Evolutionary conservation across 23 red algal genomes (phyloP), one percentile per base, ranked within the genome.

Genomic region (Gracilaria domingensis): DNA sequence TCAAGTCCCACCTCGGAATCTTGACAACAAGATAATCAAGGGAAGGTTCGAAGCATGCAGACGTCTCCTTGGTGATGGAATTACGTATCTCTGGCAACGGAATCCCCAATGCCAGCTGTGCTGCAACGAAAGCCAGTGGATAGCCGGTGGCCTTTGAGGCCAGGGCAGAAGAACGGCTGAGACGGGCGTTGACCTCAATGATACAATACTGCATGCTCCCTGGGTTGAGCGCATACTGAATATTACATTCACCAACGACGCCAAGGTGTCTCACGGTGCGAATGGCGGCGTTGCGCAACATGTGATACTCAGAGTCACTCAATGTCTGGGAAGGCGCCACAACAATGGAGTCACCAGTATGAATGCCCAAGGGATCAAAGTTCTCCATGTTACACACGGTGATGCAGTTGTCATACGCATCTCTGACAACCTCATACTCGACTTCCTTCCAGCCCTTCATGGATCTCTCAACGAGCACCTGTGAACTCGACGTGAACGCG

Each of bases 371-470:
- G 2, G 97, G 94, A 80, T 99, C 97, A 85, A 99, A 99, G 81
- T 99, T 99, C 83, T 99, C 97, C 97, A 99, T 99, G 83, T 99
- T 99, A 84, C 97, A 99, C 59, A 99, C 97, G 50, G 97, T 99
- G 25, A 99, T 95, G 85, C 97, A 99, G 60, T 99, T 96, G 80
- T 96, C 94, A 79, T 94, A 96, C 28, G 97, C 97, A 88, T 99
- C 97, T 17, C 97, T 89, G 14, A 99, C 93, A 4, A 99, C 97
- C 61, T 99, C 97, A 71, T 99, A 99, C 66, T 99, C 97, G 60
- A 99, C 79, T 74, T 99, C 97, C 73, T 99, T 99, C 97, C 97
- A 99, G 50, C 97, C 97, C 28, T 90, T 90, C 97, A 99, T 99
- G 9, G 89, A 94, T 59, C 93, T 91, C 78, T 99, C 97, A 29